Base-by-base conservation (phyloP, 768 basidiomycete species). In the Porphyrellus cyaneotinctus region DNA sequence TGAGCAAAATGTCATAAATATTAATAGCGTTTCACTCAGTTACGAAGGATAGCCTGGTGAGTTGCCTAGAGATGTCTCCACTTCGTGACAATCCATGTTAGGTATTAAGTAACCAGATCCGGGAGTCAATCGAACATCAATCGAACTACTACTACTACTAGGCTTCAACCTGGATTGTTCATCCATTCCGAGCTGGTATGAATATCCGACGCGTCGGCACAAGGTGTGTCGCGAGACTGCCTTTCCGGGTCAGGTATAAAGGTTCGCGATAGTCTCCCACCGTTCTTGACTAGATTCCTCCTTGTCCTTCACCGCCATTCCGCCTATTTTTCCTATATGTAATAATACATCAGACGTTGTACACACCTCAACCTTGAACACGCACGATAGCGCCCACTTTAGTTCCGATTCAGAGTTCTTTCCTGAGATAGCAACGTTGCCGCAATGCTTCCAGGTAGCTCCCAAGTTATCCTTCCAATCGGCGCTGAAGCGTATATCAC, bases 211-310 rank as follows among this genome's bases (percentile, higher is more conserved):
- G 26, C 26, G 26, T 28, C 26, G 26, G 26, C 26, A 28, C 26
- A 9, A 28, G 26, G 26, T 9, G 14, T 33, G 26, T 28, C 9
- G 26, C 9, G 22, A 23, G 37, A 18, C 37, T 9, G 18, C 38
- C 38, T n/a, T 18, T 14, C 14, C 22, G 11, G 36, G 18, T 14
- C n/a, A 31, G 13, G 43, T 58, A 51, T 60, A 62, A 48, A 17
- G 11, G 22, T 26, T 41, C 20, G 28, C 38, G 11, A 30, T 35
- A 13, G n/a, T 39, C 20, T 24, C 22, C 22, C n/a, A 20, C n/a
- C 31, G 7, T 10, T 28, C 11, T 7, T 6, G 1, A n/a, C 14
- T 3, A 20, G 11, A 11, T 5, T 14, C 11, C 2, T 11, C 23
- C 15, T n/a, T n/a, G 9, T 18, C 17, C 6, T 41, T 24, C 30